Evolutionary conservation across 1,284 basidiomycete genomes (phyloP).

Genomic region (Athelia psychrophila): DNA sequence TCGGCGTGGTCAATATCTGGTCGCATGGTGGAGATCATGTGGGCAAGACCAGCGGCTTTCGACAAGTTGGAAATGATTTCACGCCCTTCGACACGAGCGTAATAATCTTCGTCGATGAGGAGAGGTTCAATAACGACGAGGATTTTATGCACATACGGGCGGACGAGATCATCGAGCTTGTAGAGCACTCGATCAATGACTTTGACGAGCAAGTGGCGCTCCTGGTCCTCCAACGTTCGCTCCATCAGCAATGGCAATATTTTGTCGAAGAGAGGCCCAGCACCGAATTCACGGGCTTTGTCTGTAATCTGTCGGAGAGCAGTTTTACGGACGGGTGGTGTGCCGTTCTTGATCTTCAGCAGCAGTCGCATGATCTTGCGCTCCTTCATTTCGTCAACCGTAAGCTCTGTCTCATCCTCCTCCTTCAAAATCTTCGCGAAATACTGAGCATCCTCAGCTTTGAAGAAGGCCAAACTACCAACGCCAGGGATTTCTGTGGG

Average conservation of each 20-base stretch:
- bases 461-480: conserved; percentile 97
- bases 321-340: conserved; percentile 96
- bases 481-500: conserved; percentile 99
- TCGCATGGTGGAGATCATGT: conserved; percentile 99
- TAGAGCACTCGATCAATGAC: conserved; percentile 99
- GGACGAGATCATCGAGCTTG: conserved; percentile 98
- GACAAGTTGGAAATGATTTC: conserved; percentile 99
- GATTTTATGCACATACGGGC: conserved; percentile 99
- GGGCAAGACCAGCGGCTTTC: conserved; percentile 97
- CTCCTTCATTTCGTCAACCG: conserved; percentile 99
- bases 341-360: conserved; percentile 99
- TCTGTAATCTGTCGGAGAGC: conserved; percentile 99
- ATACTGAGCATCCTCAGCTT: conserved; percentile 96
- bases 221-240: conserved; percentile 97
- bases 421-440: conserved; percentile 96
- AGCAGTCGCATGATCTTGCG: conserved; percentile 99
- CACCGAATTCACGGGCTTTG: conserved; percentile 97
- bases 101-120: conserved; percentile 99
- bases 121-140: conserved; percentile 99
- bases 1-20: conserved; percentile 99
- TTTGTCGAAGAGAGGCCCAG: conserved; percentile 99
- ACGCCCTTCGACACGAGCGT: conserved; percentile 97
- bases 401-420: conserved; percentile 92
- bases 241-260: conserved; percentile 99
- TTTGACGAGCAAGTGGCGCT: conserved; percentile 97